Evolutionary conservation across 306 rosid genomes (phyloP).

Genomic region (Malus asiatica): DNA sequence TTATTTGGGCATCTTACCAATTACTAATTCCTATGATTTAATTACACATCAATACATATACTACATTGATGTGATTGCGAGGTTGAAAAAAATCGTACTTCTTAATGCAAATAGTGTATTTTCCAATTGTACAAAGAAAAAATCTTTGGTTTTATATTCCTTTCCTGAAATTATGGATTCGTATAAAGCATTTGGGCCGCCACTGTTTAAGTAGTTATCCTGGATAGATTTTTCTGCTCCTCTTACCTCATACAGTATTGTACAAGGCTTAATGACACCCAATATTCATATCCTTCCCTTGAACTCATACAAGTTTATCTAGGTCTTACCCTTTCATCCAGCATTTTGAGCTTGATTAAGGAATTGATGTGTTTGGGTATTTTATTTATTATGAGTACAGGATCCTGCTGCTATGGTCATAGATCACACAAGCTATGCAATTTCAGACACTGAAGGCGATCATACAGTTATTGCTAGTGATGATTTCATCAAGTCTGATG

Average conservation of each 20-base stretch:
- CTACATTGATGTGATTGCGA: background rate
- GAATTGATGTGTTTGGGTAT: background rate
- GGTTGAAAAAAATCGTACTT: background rate
- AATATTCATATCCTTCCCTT: background rate
- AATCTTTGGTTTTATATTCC: background rate
- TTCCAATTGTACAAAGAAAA: background rate
- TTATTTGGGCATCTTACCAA: background rate
- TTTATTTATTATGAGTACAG: slow-evolving; percentile 24
- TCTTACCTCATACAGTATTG: background rate
- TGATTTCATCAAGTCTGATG: slow-evolving; percentile 63
- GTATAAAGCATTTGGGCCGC: background rate
- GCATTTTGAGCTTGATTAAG: background rate
- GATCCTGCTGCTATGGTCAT: slow-evolving; percentile 66
- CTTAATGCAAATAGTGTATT: background rate
- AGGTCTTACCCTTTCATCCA: background rate
- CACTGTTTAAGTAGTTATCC: background rate
- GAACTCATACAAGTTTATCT: background rate
- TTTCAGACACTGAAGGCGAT: slow-evolving; percentile 73
- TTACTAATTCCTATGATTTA: background rate
- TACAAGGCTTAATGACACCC: background rate
- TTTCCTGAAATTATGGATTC: background rate
- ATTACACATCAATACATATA: background rate
- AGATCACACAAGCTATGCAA: slow-evolving; percentile 82
- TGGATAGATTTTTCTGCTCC: background rate
- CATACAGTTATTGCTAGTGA: slow-evolving; percentile 88